Evolutionary conservation across 2,329 filamentous ascomycete genomes (phyloP), one percentile per base, ranked within the genome.

Genomic region (Mariannaea elegans): DNA sequence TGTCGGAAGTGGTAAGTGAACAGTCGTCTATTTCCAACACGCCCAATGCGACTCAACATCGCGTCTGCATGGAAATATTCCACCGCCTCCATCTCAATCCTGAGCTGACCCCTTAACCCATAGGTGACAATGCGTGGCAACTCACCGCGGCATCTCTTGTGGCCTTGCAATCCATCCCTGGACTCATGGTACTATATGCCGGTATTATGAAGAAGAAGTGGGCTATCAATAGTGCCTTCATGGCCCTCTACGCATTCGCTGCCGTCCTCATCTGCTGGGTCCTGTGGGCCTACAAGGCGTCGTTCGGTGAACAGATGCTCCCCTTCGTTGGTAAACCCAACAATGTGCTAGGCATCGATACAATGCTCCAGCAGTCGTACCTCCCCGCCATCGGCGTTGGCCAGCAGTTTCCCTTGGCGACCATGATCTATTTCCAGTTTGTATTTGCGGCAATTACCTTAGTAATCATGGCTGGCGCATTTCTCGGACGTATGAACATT

Each of bases 141-240:
- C 54, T 61, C 19, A 61, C 59, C 3, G 59, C 59, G 10, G 59
- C 59, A 9, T 61, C 59, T n/a, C 48, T 61, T 4, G 59, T 61
- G 12, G 59, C 59, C 2, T 29, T 61, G n/a, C 59, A 61, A 16
- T 61, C 59, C 6, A 23, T 61, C 31, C 59, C 59, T 24, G 59
- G 59, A n/a, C 59, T 61, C 34, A 38, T 61, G 34, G 59, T 58
- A 2, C 36, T 61, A 0, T 61, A 61, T 13, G 59, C 59, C 4
- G 59, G 59, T 16, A 49, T 58, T 29, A 58, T 61, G 54, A 57
- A 58, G 48, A 47, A 52, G 59, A 61, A 61, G 13, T 61, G 59
- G 59, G 59, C 59, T 21, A 58, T 61, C 13, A 61, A 61, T 42
- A 61, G 59, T 32, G 59, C 59, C n/a, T 61, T 61, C 31, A 61